phyloP scores from a whole-genome alignment of 352 stramenopile genomes.

The Elongisporangium senticosum region DNA sequence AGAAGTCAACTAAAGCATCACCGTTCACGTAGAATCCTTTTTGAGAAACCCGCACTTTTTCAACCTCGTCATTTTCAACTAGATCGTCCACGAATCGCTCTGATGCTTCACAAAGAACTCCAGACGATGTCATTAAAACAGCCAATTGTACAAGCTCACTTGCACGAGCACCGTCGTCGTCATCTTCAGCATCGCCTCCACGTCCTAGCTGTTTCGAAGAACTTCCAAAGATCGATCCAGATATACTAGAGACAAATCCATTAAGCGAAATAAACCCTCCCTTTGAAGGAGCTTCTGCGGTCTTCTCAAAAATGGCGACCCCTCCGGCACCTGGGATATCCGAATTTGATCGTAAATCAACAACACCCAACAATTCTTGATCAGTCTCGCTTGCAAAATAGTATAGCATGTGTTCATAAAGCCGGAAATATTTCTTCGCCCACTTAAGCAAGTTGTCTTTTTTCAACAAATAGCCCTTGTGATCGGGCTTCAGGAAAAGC shows the following conservation, averaged over 20 bases:
- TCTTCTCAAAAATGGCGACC: constrained; percentile 82
- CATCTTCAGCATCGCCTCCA: constrained; percentile 26
- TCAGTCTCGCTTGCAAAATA: constrained; percentile 85
- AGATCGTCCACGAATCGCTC: constrained; percentile 52
- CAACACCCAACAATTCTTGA: constrained; percentile 78
- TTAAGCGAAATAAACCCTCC: constrained; percentile 78
- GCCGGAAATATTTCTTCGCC: constrained; percentile 85
- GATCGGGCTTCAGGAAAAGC: constrained; percentile 70
- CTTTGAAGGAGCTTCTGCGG: constrained; percentile 37
- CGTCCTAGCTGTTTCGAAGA: constrained; percentile 42
- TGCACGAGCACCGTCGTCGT: constrained; percentile 46
- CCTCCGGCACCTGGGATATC: constrained; percentile 66
- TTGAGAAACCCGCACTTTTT: constrained; percentile 26
- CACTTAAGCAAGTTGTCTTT: constrained; percentile 89
- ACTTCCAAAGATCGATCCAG: constrained; percentile 64
- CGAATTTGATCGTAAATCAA: constrained; percentile 66
- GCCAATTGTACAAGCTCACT: constrained; percentile 57
- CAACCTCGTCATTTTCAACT: constrained; percentile 19
- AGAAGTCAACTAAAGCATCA: constrained; percentile 67
- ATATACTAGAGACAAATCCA: constrained; percentile 76
- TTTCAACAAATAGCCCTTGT: constrained; percentile 78
- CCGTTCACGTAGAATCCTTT: constrained; percentile 80
- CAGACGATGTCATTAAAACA: constrained; percentile 70
- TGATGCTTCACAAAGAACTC: constrained; percentile 48
- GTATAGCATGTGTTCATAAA: constrained; percentile 87